These are phyloP conservation scores for Streptanthus diversifolius DNA, from an alignment of 345 rosid species.

Conservation along the genomic window DNA sequence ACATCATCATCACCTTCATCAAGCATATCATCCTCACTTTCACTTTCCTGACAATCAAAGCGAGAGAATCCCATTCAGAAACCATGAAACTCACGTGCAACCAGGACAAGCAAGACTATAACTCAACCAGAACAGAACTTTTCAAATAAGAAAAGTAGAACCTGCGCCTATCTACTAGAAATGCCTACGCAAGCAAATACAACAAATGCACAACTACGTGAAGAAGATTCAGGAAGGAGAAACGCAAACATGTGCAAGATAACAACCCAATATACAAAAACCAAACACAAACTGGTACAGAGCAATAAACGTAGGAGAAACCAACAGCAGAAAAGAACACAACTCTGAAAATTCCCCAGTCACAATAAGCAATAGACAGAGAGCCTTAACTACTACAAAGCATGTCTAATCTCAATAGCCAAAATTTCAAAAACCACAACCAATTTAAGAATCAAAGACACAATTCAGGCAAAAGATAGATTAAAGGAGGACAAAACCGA, in stretches of 20 bases:
- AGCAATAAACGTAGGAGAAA: neutral
- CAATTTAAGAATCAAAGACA: neutral
- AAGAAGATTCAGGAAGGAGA: neutral
- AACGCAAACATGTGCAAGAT: neutral
- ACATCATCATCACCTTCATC: conserved; percentile 79
- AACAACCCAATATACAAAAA: no score
- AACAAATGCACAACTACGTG: neutral
- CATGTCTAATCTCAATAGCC: neutral
- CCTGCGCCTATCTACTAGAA: neutral
- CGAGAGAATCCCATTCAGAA: neutral
- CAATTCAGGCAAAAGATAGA: neutral
- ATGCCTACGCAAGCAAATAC: neutral
- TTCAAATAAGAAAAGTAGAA: neutral
- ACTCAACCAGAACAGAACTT: neutral
- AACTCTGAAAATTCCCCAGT: neutral
- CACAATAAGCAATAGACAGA: neutral
- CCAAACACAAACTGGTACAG: neutral
- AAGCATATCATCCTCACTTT: conserved; percentile 76
- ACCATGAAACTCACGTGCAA: neutral
- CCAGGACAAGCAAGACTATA: neutral
- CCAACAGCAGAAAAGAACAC: neutral
- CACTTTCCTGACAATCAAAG: conserved; percentile 60
- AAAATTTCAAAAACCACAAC: neutral
- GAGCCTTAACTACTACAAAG: neutral
- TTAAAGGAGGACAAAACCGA: neutral